phyloP scores from a whole-genome alignment of 805 yeast genomes.

The Dipodascopsis uninucleata region DNA sequence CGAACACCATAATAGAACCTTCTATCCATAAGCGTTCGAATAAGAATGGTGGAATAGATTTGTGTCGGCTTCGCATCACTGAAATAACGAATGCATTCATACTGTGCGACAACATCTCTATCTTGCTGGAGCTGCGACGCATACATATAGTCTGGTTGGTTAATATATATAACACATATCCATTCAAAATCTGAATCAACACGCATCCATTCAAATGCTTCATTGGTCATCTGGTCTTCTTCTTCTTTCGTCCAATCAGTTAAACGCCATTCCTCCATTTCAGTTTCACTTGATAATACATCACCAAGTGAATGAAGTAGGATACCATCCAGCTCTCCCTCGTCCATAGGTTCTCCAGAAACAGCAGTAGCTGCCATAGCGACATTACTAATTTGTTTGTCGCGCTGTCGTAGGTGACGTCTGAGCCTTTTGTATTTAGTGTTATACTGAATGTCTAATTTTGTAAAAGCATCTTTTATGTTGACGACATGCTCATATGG shows the following conservation, averaged over 20 bases:
- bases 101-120: constrained; percentile 92
- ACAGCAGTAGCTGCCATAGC: constrained; percentile 16
- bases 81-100: constrained; percentile 74
- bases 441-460: constrained; percentile 90
- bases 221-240: constrained; percentile 64
- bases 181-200: constrained; percentile 98
- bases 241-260: constrained; percentile 67
- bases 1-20: constrained; percentile 88
- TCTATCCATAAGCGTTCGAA: constrained; percentile 76
- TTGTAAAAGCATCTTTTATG: constrained; percentile 76
- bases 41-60: constrained; percentile 69
- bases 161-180: constrained; percentile 77
- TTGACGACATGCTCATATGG: constrained; percentile 98
- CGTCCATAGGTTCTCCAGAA: constrained; percentile 14
- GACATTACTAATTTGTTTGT: constrained; percentile 33
- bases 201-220: constrained; percentile 96
- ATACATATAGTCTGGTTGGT: constrained; percentile 93
- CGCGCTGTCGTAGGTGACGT: constrained; percentile 46
- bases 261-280: constrained; percentile 66
- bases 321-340: constrained; percentile 34
- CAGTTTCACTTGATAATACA: constrained; percentile 58
- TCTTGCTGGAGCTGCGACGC: constrained; percentile 92
- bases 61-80: constrained; percentile 57
- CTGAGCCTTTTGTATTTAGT: constrained; percentile 84
- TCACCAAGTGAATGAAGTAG: constrained; percentile 68